phyloP scores from a whole-genome alignment of 805 yeast genomes.

The Wickerhamiella vanderwaltii region DNA sequence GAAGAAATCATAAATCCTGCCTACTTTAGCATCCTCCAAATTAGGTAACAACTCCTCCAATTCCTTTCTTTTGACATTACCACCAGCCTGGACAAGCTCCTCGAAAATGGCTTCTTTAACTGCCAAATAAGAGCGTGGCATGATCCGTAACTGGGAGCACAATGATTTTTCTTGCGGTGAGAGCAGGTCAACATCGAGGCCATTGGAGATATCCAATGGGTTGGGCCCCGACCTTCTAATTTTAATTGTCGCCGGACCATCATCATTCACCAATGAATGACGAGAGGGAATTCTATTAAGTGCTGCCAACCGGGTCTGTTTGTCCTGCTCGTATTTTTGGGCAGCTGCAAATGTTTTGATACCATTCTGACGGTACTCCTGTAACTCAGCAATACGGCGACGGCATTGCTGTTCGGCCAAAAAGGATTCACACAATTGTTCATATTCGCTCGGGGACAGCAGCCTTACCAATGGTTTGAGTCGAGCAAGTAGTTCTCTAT shows the following conservation, averaged over 20 bases:
- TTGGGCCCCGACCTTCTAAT: constrained; percentile 25
- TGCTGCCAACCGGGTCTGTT: constrained; percentile 50
- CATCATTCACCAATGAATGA: constrained; percentile 12
- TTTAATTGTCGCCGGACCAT: constrained; percentile 19
- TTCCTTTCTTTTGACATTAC: constrained; percentile 65
- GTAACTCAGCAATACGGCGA: constrained; percentile 74
- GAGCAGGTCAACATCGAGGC: constrained; percentile 70
- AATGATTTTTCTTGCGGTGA: constrained; percentile 80
- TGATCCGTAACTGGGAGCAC: constrained; percentile 69
- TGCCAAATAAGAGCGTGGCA: constrained; percentile 89
- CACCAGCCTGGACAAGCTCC: constrained; percentile 77
- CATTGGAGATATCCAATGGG: constrained; percentile 36
- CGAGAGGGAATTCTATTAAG: constrained; percentile 17
- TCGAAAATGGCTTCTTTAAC: constrained; percentile 82
- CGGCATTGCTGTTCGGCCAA: constrained; percentile 68
- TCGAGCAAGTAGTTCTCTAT: constrained; percentile 64
- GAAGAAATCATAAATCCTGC: constrained; percentile 83
- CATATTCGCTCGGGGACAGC: constrained; percentile 72
- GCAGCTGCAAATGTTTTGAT: constrained; percentile 76
- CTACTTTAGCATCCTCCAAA: constrained; percentile 77
- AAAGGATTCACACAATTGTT: constrained; percentile 58
- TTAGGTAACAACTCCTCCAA: constrained; percentile 67
- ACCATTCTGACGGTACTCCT: constrained; percentile 88
- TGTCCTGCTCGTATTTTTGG: constrained; percentile 76
- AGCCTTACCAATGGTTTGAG: constrained; percentile 72